Percentiles rank a stretch among this genome's conserved stretches.
These are phyloP conservation scores for Intubia oerlemansii DNA, from an alignment of 2,329 filamentous ascomycete genomes.

Conservation along the genomic window DNA sequence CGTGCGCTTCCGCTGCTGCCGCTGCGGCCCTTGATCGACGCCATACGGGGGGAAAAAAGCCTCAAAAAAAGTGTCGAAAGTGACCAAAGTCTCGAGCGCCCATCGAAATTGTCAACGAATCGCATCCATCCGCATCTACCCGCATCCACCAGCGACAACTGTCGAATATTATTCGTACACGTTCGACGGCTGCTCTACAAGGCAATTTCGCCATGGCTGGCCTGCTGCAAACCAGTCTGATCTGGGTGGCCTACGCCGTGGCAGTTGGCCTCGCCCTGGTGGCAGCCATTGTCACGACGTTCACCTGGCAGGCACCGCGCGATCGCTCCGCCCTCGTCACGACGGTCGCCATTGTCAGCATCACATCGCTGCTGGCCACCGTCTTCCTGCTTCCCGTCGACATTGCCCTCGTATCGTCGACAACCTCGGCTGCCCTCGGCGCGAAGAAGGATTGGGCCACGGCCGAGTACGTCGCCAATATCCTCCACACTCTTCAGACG, in stretches of 20 bases:
- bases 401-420: conserved; percentile 83
- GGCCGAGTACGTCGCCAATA: conserved; percentile 53
- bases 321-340: conserved; percentile 72
- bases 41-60: too few species aligned
- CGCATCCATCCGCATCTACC: too few species aligned
- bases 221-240: conserved; percentile 76
- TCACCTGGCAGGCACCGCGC: conserved; percentile 74
- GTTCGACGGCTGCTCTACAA: too few species aligned
- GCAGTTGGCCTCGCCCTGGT: conserved; percentile 57
- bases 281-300: conserved; percentile 67
- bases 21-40: too few species aligned
- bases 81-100: too few species aligned
- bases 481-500: conserved; percentile 60
- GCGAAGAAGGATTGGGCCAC: conserved; percentile 91
- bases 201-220: too few species aligned
- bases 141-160: too few species aligned
- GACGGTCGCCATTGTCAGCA: conserved; percentile 64
- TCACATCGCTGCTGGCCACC: conserved; percentile 75
- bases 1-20: too few species aligned
- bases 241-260: conserved; percentile 84
- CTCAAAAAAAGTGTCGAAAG: too few species aligned
- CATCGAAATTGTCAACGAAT: too few species aligned
- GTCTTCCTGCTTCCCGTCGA: conserved; percentile 86
- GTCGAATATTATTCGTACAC: too few species aligned
- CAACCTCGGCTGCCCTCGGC: conserved; percentile 52